These are phyloP conservation scores for Aspergillus amoenus DNA, from an alignment of 2,329 filamentous ascomycete genomes.

Conservation along the genomic window DNA sequence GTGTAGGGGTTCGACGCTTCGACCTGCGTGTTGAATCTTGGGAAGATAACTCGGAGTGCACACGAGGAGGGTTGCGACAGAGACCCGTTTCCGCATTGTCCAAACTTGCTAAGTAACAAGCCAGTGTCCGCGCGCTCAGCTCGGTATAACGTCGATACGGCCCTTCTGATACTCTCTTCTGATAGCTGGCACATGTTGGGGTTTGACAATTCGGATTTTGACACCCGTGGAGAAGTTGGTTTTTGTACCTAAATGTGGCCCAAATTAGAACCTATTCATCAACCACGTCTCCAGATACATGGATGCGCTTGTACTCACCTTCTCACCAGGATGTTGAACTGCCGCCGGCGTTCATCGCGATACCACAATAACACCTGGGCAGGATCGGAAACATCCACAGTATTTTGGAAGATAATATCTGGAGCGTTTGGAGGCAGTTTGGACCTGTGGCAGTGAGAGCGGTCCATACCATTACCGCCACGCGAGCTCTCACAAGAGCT, in stretches of 20 bases:
- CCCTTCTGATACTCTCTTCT: constrained; percentile 64
- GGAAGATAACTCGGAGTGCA: constrained; percentile 26
- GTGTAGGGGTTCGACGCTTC: constrained; percentile 32
- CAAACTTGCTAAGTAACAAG: constrained; percentile 75
- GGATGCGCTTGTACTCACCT: constrained; percentile 49
- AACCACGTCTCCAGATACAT: neutral
- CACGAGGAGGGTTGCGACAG: constrained; percentile 53
- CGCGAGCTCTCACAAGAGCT: constrained; percentile 31
- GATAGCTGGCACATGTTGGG: constrained; percentile 77
- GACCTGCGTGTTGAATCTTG: constrained; percentile 28
- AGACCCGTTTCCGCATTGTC: constrained; percentile 71
- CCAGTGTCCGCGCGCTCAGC: constrained; percentile 77
- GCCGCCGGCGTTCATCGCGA: constrained; percentile 40
- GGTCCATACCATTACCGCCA: constrained; percentile 27
- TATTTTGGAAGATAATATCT: constrained; percentile 40
- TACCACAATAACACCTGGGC: constrained; percentile 38
- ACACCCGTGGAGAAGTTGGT: constrained; percentile 81
- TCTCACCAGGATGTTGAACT: constrained; percentile 63
- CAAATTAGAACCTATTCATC: constrained; percentile 9
- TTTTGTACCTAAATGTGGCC: constrained; percentile 61
- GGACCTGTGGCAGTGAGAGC: constrained; percentile 32
- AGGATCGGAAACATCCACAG: constrained; percentile 39
- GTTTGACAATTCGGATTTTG: constrained; percentile 67
- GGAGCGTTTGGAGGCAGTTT: constrained; percentile 44
- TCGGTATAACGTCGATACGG: constrained; percentile 77